These are phyloP conservation scores for Plantago rigida DNA, from an alignment of 305 asterid genomes.

Conservation along the genomic window DNA sequence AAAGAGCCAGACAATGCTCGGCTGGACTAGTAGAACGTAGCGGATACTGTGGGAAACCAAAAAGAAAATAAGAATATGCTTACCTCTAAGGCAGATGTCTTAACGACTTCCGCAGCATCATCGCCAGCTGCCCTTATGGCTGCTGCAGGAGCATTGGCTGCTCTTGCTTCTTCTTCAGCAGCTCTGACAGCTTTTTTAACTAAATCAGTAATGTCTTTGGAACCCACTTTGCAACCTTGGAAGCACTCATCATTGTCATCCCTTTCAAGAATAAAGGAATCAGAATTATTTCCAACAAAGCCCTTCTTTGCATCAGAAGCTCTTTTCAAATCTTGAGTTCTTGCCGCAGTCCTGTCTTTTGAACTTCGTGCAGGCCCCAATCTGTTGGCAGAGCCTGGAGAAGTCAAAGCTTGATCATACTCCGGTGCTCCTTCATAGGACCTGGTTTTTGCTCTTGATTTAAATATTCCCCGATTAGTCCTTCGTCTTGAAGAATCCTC, in stretches of 20 bases:
- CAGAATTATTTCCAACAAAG: conserved; percentile 32
- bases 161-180: conserved; percentile 95
- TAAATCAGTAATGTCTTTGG: conserved; percentile 62
- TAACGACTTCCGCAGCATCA: conserved; percentile 96
- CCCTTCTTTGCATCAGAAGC: conserved; percentile 50
- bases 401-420: conserved; percentile 54
- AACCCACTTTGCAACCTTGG: conserved; percentile 74
- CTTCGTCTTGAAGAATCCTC: conserved; percentile 67
- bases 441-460: conserved; percentile 62
- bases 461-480: conserved; percentile 49
- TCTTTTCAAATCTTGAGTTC: conserved; percentile 46
- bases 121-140: conserved; percentile 94
- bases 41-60: too few relatives aligned
- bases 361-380: conserved; percentile 51
- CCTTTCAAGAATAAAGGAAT: conserved; percentile 49
- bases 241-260: conserved; percentile 84
- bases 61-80: conserved; percentile 26
- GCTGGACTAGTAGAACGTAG: too few relatives aligned
- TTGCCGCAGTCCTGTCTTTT: conserved; percentile 47
- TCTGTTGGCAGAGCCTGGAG: conserved; percentile 73
- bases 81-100: conserved; percentile 90
- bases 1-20: too few relatives aligned
- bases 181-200: conserved; percentile 86
- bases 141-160: conserved; percentile 77
- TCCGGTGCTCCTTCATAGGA: conserved; percentile 56